phyloP scores from a whole-genome alignment of 148 eudicot species.

The Silene conica region DNA sequence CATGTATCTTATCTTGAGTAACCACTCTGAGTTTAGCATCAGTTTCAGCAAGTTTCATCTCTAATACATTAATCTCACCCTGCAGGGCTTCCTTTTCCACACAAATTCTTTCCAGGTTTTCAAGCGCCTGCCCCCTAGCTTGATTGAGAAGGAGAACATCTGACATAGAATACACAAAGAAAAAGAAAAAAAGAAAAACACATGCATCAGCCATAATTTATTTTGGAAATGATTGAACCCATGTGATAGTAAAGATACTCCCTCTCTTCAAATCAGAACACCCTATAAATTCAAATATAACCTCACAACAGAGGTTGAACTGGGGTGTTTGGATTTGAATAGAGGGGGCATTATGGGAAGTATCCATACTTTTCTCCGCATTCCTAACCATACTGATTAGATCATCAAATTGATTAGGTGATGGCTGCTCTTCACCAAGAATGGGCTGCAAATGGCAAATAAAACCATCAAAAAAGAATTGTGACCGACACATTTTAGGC shows the following conservation, averaged over 20 bases:
- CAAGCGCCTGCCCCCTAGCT: constrained; percentile 79
- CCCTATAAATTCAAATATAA: too few species aligned
- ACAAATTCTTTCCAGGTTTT: constrained; percentile 62
- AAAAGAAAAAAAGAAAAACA: neutral
- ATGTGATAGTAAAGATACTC: neutral
- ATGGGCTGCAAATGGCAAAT: constrained; percentile 41
- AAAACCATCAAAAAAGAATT: constrained; percentile 2
- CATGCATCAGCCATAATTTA: constrained; percentile 10
- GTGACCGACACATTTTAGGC: neutral
- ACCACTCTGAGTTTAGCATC: constrained; percentile 70
- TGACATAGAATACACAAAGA: constrained; percentile 20
- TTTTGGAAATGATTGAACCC: constrained; percentile 7
- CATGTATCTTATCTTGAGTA: constrained; percentile 68
- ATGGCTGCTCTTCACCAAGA: constrained; percentile 34
- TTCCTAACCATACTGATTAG: constrained; percentile 76
- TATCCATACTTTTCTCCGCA: constrained; percentile 82
- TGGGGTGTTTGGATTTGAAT: too few species aligned
- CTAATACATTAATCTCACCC: constrained; percentile 66
- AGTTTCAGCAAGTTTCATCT: constrained; percentile 77
- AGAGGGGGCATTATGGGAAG: neutral
- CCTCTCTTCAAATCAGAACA: too few species aligned
- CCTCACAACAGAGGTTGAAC: too few species aligned
- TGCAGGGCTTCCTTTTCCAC: constrained; percentile 75
- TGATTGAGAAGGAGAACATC: constrained; percentile 86
- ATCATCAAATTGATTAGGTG: constrained; percentile 55